Evolutionary conservation across 768 basidiomycete species (phyloP).

Genomic region (Macrolepiota dolichaula): DNA sequence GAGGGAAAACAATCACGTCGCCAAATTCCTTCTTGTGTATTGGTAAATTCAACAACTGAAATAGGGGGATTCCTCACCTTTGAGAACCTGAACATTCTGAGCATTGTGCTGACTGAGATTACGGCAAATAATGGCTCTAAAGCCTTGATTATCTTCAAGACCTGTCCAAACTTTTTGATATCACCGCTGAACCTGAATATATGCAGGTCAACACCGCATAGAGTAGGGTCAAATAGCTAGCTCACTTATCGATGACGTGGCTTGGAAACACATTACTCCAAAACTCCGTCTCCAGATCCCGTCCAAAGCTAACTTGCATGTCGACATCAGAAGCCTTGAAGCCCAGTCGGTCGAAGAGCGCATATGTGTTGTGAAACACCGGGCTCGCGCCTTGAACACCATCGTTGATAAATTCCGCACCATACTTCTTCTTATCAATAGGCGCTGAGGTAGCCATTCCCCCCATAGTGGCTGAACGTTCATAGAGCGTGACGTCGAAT

Average conservation of each 20-base stretch:
- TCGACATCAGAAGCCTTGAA: slow-evolving; percentile 25
- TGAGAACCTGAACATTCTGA: slow-evolving; percentile 27
- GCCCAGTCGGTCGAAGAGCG: slow-evolving; percentile 27
- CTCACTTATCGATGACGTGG: slow-evolving; percentile 9
- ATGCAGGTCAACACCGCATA: not conserved
- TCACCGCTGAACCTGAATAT: slow-evolving; percentile 21
- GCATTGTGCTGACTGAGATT: slow-evolving; percentile 26
- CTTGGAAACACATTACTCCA: slow-evolving; percentile 29
- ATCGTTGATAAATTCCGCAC: slow-evolving; percentile 30
- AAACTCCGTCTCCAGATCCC: slow-evolving; percentile 24
- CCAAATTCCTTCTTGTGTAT: too few species aligned
- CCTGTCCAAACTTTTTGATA: slow-evolving; percentile 28
- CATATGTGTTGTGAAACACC: slow-evolving; percentile 28
- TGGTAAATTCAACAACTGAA: not conserved
- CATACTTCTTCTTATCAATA: slow-evolving; percentile 21
- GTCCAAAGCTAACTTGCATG: slow-evolving; percentile 30
- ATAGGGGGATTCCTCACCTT: slow-evolving; percentile 17
- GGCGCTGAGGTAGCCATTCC: slow-evolving; percentile 29
- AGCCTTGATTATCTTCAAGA: slow-evolving; percentile 26
- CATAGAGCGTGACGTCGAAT: too few species aligned
- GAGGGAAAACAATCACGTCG: too few species aligned
- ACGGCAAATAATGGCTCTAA: slow-evolving; percentile 26
- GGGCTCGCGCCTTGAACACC: slow-evolving; percentile 30
- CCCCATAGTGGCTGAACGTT: slow-evolving; percentile 19
- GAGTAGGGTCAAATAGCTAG: not conserved